A percentile compares a stretch with the other conserved stretches of the same genome.
Evolutionary conservation across 2,329 filamentous ascomycete genomes (phyloP).

Genomic region (Clonostachys rosea): DNA sequence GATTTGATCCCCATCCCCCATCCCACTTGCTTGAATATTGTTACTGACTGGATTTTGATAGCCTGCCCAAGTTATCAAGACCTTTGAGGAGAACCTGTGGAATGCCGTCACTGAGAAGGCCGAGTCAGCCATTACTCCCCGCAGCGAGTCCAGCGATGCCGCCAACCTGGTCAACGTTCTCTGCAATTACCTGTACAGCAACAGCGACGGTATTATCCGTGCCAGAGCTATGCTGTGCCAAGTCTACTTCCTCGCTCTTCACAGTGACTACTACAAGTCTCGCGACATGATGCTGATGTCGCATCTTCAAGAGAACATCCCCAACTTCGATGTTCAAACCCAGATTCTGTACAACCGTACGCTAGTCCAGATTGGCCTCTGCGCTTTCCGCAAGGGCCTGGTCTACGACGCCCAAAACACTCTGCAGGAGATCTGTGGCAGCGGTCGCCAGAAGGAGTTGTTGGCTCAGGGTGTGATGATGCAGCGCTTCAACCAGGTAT

Average conservation of each 20-base stretch:
- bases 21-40: neutral
- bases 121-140: conserved; percentile 78
- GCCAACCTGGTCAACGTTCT: conserved; percentile 76
- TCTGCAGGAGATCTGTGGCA: conserved; percentile 96
- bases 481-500: conserved; percentile 93
- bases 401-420: conserved; percentile 98
- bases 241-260: conserved; percentile 95
- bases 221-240: conserved; percentile 97
- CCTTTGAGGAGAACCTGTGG: conserved; percentile 93
- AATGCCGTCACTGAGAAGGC: conserved; percentile 66
- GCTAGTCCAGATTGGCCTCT: conserved; percentile 94
- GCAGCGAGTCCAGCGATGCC: conserved; percentile 63
- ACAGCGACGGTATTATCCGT: conserved; percentile 94
- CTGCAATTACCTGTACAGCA: conserved; percentile 89
- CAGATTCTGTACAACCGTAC: conserved; percentile 99
- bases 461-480: conserved; percentile 98
- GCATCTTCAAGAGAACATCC: conserved; percentile 94
- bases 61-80: conserved; percentile 87
- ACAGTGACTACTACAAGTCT: conserved; percentile 96
- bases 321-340: conserved; percentile 92
- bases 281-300: conserved; percentile 99
- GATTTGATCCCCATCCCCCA: conserved; percentile 6
- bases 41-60: conserved; percentile 20
- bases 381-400: conserved; percentile 93
- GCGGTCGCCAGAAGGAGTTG: conserved; percentile 94